Percentiles rank a stretch among this genome's conserved stretches.
Conservation (phyloP, 352 stramenopile genomes). For the Phytophthora europaea region DNA sequence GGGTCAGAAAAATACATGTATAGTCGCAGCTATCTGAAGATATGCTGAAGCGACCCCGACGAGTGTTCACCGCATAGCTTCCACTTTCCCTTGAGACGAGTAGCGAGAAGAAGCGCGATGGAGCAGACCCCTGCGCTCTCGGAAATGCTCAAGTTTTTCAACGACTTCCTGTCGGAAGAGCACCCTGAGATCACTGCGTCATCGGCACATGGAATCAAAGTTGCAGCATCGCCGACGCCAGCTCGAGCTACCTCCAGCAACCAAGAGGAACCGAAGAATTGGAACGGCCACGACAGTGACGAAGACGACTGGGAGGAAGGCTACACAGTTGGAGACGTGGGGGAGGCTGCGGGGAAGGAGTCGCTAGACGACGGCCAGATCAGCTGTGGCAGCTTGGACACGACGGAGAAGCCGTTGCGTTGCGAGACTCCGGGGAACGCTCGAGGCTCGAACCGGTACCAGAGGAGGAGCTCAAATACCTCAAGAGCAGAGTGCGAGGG, state of each 20-base stretch:
- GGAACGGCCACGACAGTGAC: conserved; percentile 3
- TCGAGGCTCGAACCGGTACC: conserved; percentile 30
- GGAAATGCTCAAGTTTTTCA: conserved; percentile 25
- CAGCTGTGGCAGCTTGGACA: conserved; percentile 13
- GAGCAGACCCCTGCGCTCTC: conserved; percentile 3
- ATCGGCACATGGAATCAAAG: neutral
- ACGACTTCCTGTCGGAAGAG: conserved; percentile 25
- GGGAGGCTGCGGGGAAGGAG: conserved; percentile 8
- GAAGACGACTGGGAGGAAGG: conserved; percentile 15
- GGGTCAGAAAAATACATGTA: conserved; percentile 2
- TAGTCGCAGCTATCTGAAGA: conserved; percentile 3
- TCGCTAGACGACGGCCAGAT: conserved; percentile 9
- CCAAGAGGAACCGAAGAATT: conserved; percentile 4
- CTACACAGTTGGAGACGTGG: conserved; percentile 7
- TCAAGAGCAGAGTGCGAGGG: conserved; percentile 46
- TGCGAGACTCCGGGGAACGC: neutral
- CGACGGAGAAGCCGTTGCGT: neutral
- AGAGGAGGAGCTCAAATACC: conserved; percentile 50
- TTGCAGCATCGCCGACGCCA: neutral
- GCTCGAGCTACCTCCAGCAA: neutral
- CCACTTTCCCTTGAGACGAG: conserved; percentile 5
- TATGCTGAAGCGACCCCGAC: neutral
- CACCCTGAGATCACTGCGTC: neutral
- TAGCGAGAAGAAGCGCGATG: neutral
- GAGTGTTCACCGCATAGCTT: conserved; percentile 2